Conservation (phyloP, 2,329 filamentous ascomycete species). For the Fusarium sp. region DNA sequence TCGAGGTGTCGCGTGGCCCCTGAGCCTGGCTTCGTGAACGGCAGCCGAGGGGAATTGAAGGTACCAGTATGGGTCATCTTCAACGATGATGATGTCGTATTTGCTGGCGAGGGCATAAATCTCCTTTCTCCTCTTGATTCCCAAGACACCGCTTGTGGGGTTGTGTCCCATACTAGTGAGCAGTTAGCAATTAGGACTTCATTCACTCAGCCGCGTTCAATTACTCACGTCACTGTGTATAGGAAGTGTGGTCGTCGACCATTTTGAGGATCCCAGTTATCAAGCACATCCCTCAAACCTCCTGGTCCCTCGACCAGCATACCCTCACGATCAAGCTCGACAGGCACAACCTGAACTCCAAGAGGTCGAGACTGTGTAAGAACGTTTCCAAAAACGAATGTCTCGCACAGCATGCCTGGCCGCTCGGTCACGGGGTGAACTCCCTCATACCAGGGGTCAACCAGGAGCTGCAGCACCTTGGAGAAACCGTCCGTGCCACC, state of each 20-base stretch:
- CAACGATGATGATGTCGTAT: constrained; percentile 90
- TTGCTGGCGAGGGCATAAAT: constrained; percentile 84
- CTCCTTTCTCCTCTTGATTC: constrained; percentile 78
- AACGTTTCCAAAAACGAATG: constrained; percentile 84
- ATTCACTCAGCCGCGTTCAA: no score
- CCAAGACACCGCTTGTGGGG: constrained; percentile 82
- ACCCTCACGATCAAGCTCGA: constrained; percentile 82
- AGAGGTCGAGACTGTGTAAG: constrained; percentile 74
- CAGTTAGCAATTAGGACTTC: not conserved
- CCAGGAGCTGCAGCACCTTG: constrained; percentile 82
- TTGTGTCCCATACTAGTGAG: constrained; percentile 74
- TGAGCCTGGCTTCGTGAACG: constrained; percentile 61
- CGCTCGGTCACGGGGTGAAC: constrained; percentile 75
- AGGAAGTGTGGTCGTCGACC: constrained; percentile 85
- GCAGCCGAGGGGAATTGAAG: constrained; percentile 85
- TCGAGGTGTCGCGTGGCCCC: constrained; percentile 50
- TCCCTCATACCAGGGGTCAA: constrained; percentile 78
- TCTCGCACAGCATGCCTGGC: constrained; percentile 83
- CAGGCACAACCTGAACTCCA: constrained; percentile 78
- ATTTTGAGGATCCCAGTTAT: constrained; percentile 81
- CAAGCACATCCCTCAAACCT: constrained; percentile 80
- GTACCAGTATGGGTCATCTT: constrained; percentile 98
- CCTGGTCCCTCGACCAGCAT: constrained; percentile 81
- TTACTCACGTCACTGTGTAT: constrained; percentile 87
- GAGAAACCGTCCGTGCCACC: constrained; percentile 88